Evolutionary conservation across 108 stramenopile genomes (phyloP), one percentile per base, ranked within the genome.

Genomic region (Fragilaria radians): DNA sequence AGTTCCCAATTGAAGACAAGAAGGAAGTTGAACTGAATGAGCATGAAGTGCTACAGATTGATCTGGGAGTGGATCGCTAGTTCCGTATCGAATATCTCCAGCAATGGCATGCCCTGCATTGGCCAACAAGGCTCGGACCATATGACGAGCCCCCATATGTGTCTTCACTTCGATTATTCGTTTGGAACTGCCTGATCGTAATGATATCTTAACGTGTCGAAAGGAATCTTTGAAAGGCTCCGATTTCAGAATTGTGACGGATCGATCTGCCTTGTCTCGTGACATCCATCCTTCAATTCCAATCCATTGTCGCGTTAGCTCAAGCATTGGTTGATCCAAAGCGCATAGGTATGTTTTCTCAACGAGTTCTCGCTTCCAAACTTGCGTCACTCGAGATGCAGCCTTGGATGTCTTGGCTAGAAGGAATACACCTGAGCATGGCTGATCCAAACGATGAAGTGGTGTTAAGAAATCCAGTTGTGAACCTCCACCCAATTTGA

Each of bases 41-140:
- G 91, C 91, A 79, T 92, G 91, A 29, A 92, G 52, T 11, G 91
- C 91, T 1, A 92, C 87, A 9, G 91, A 92, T 47, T 63, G 66
- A 61, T 92, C 90, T 21, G 76, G 73, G 14, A 92, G 65, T 29
- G 86, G 73, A 28, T 61, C 25, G 54, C 61, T 71, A 32, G 59
- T 60, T 33, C 81, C 83, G 54, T 92, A 92, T 26, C 91, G 72
- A 25, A 89, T 55, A 77, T 92, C 91, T 45, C 91, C 91, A 7
- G 66, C 60, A 31, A 92, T 75, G 0, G 62, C 72, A 1, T 57
- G 34, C 2, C 80, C 85, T 11, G 76, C 63, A 25, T 77, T 61
- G 22, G 76, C 74, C 22, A 92, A 58, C 54, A 92, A 32, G 4
- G 87, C 83, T 24, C 91, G 91, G 28, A 92, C 83, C 71, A 85